Percentiles rank a stretch among this genome's conserved stretches.
Evolutionary conservation across 208 protist genomes (phyloP).

Genomic region (Trypanosoma boissoni): DNA sequence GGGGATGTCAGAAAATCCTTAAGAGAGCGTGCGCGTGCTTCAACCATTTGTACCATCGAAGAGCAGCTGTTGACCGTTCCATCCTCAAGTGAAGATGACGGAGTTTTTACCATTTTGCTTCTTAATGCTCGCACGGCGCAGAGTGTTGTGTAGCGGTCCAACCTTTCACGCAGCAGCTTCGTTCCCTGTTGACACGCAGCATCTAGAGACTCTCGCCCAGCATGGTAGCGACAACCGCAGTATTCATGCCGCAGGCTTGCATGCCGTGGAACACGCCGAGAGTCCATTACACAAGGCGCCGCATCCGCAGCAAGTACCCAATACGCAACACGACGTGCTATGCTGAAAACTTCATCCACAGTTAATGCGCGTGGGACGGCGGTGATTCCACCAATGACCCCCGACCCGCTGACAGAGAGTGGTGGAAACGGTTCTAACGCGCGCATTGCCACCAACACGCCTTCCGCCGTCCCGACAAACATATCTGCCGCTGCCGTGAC

Average conservation of each 20-base stretch:
- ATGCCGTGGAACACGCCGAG: constrained; percentile 1
- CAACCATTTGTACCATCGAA: neutral
- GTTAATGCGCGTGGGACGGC: constrained; percentile 10
- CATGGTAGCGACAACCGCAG: constrained; percentile 7
- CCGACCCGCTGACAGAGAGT: neutral
- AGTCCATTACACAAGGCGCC: constrained; percentile 4
- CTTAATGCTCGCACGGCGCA: constrained; percentile 4
- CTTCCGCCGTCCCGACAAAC: constrained; percentile 17
- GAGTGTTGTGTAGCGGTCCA: constrained; percentile 2
- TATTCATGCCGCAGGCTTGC: constrained; percentile 5
- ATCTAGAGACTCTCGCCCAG: constrained; percentile 3
- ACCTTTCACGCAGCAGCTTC: constrained; percentile 14
- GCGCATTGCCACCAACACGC: constrained; percentile 13
- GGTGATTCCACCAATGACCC: constrained; percentile 8
- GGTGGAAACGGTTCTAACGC: constrained; percentile 20
- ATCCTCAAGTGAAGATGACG: neutral
- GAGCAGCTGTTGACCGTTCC: neutral
- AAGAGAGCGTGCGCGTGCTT: neutral
- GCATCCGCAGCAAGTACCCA: constrained; percentile 5
- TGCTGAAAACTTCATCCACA: constrained; percentile 9
- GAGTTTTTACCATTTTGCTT: neutral
- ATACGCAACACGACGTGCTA: constrained; percentile 12
- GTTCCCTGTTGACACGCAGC: constrained; percentile 1
- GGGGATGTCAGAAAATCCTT: neutral
- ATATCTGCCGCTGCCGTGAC: constrained; percentile 10